Conservation (phyloP, 2,329 filamentous ascomycete genomes). For the Fusarium sp. region DNA sequence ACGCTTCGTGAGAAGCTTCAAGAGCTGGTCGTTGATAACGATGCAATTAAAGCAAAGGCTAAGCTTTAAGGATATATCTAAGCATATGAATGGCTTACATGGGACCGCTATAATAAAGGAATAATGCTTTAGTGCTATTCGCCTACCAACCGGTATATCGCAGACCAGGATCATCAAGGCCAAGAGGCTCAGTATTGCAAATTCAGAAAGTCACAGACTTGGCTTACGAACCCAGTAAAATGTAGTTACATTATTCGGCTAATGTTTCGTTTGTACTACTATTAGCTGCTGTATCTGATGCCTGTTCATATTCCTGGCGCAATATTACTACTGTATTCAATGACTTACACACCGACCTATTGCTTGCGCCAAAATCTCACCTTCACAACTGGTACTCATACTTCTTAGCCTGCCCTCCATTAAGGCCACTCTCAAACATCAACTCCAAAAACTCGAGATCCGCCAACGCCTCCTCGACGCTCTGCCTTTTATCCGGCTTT, state of each 20-base stretch:
- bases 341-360: not conserved
- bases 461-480: conserved; percentile 65
- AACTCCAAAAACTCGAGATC: conserved; percentile 68
- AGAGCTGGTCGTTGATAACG: conserved; percentile 56
- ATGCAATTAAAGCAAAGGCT: conserved; percentile 2
- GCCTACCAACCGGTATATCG: not conserved
- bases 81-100: not conserved
- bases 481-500: conserved; percentile 59
- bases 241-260: not conserved
- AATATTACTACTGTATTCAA: not conserved
- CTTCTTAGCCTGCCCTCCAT: conserved; percentile 51
- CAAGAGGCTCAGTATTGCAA: not conserved
- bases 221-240: not conserved
- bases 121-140: not conserved
- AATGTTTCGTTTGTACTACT: not conserved
- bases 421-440: conserved; percentile 59
- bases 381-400: conserved; percentile 50
- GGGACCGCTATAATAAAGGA: not conserved
- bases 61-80: conserved; percentile 15
- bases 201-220: not conserved
- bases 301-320: not conserved
- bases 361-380: not conserved
- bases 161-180: not conserved
- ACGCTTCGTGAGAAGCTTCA: conserved; percentile 67
- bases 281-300: not conserved